A percentile compares a stretch with the other conserved stretches of the same genome.
phyloP scores from a whole-genome alignment of 2,329 filamentous ascomycete species.

The Aspergillus awamori region DNA sequence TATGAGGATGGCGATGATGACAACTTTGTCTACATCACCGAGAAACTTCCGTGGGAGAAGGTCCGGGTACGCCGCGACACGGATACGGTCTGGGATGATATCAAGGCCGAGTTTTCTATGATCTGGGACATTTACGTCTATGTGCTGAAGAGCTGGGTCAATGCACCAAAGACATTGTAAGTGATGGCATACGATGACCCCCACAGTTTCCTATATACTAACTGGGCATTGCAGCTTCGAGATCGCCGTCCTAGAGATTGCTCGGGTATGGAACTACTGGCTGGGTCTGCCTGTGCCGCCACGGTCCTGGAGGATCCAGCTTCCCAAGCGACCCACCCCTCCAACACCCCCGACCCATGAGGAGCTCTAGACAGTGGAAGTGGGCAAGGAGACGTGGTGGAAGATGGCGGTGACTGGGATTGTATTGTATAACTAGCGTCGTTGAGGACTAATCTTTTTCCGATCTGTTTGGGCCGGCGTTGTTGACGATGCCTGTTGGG shows the following conservation, averaged over 20 bases:
- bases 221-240: constrained; percentile 43
- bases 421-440: constrained; percentile 3
- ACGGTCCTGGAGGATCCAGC: constrained; percentile 57
- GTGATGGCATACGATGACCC: constrained; percentile 40
- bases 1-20: constrained; percentile 46
- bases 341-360: constrained; percentile 31
- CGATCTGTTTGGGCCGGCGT: neutral
- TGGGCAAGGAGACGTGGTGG: neutral
- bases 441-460: constrained; percentile 2
- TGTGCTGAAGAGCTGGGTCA: constrained; percentile 71
- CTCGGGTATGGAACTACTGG: constrained; percentile 63
- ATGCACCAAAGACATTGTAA: constrained; percentile 70
- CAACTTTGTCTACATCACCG: constrained; percentile 40
- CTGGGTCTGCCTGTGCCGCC: constrained; percentile 63
- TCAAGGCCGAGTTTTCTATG: constrained; percentile 65
- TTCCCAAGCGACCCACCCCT: constrained; percentile 37
- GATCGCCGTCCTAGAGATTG: constrained; percentile 58
- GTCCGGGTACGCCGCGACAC: constrained; percentile 33
- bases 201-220: neutral
- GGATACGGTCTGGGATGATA: constrained; percentile 57
- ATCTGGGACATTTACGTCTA: constrained; percentile 66
- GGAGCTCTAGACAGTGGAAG: constrained; percentile 41
- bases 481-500: neutral
- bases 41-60: constrained; percentile 38
- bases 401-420: neutral